A percentile compares a stretch with the other conserved stretches of the same genome.
Evolutionary conservation across 148 eudicot genomes (phyloP).

Genomic region (Cornus controversa): DNA sequence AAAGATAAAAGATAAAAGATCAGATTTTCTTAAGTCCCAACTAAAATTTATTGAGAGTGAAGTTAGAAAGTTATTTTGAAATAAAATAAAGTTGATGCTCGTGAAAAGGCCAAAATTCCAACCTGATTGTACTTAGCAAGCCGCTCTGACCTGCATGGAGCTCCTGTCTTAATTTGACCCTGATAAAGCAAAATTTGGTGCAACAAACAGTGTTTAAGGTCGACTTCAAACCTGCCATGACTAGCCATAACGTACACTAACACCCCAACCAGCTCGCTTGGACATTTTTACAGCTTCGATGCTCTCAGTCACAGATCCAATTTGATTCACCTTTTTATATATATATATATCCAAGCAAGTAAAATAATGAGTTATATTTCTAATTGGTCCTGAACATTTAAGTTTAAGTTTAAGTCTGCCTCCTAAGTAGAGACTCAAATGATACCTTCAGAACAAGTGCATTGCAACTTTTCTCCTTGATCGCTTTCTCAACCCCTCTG

Average conservation of each 20-base stretch:
- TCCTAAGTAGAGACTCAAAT: not conserved
- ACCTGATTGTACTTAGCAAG: too few relatives aligned
- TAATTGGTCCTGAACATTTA: not conserved
- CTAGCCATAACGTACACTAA: conserved; percentile 61
- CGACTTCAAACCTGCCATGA: conserved; percentile 41
- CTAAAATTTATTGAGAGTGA: too few relatives aligned
- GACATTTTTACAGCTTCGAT: conserved; percentile 95
- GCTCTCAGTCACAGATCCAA: conserved; percentile 89
- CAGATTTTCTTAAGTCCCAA: too few relatives aligned
- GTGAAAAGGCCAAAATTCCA: too few relatives aligned
- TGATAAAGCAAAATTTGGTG: not conserved
- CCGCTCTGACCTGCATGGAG: too few relatives aligned
- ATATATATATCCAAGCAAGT: not conserved
- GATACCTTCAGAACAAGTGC: conserved; percentile 94
- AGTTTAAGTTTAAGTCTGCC: not conserved
- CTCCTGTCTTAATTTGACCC: too few relatives aligned
- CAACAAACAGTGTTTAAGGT: too few relatives aligned
- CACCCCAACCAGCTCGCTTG: conserved; percentile 82
- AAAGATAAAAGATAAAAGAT: too few relatives aligned
- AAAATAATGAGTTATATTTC: not conserved
- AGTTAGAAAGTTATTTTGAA: too few relatives aligned
- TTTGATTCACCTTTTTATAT: conserved; percentile 83
- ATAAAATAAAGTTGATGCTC: too few relatives aligned
- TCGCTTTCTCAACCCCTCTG: conserved; percentile 94
- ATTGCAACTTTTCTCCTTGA: conserved; percentile 70